These are phyloP conservation scores for Acer negundo DNA, from an alignment of 345 rosid species.

Conservation along the genomic window DNA sequence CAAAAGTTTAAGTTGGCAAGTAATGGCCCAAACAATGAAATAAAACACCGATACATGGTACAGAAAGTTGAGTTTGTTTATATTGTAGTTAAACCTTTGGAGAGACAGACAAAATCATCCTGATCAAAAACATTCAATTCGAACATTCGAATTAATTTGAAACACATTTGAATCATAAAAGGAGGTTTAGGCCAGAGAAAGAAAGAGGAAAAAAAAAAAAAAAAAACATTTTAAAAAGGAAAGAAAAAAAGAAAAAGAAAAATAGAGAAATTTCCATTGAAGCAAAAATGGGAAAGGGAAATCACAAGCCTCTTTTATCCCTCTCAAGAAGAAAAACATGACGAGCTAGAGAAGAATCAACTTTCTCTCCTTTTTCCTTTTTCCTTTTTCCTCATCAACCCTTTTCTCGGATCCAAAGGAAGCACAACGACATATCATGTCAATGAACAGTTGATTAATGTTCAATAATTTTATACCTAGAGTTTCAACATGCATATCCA, in stretches of 20 bases:
- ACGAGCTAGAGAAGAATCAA: slow-evolving; percentile 24
- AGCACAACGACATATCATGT: slow-evolving; percentile 33
- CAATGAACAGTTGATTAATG: slow-evolving; percentile 19
- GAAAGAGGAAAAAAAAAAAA: background rate
- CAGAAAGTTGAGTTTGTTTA: no score
- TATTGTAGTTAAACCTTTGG: background rate
- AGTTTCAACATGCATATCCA: slow-evolving; percentile 14
- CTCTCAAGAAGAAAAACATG: slow-evolving; percentile 20
- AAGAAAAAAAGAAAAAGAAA: no score
- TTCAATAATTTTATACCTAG: slow-evolving; percentile 3
- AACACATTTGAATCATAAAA: slow-evolving; percentile 8
- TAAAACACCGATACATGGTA: no score
- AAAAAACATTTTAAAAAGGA: no score
- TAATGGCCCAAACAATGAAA: no score
- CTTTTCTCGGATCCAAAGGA: slow-evolving; percentile 39
- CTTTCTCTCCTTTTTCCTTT: slow-evolving; percentile 13
- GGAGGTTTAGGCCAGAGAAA: background rate
- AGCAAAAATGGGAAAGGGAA: slow-evolving; percentile 6
- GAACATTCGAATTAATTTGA: slow-evolving; percentile 9
- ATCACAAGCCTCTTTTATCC: slow-evolving; percentile 17
- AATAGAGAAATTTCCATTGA: slow-evolving; percentile 5
- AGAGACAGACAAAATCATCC: background rate
- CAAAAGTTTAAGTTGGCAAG: no score
- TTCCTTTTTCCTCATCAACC: slow-evolving; percentile 3
- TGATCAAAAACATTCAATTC: background rate